These are phyloP conservation scores for Metschnikowia vanudenii DNA, from an alignment of 805 yeast species.

Conservation along the genomic window DNA sequence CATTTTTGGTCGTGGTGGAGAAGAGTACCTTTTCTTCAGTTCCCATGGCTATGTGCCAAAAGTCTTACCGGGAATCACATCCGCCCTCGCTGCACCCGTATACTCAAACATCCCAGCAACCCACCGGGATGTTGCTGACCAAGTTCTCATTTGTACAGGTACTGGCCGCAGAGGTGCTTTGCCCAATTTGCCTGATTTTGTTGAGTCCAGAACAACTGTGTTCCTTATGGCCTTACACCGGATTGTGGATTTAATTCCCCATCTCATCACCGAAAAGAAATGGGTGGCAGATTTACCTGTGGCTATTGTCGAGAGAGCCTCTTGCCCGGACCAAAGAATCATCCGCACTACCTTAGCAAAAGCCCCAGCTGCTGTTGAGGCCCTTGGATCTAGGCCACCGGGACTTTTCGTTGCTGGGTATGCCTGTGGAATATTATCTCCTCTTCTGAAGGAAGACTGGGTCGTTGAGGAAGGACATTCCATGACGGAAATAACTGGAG, in stretches of 20 bases:
- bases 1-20: conserved; percentile 95
- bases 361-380: conserved; percentile 70
- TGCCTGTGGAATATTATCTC: conserved; percentile 59
- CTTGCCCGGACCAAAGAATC: conserved; percentile 89
- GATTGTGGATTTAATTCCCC: conserved; percentile 53
- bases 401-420: conserved; percentile 82
- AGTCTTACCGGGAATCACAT: conserved; percentile 85
- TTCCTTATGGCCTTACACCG: conserved; percentile 90
- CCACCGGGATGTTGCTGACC: conserved; percentile 89
- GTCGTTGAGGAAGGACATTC: conserved; percentile 46
- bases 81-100: conserved; percentile 86
- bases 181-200: conserved; percentile 76
- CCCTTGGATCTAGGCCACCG: conserved; percentile 87
- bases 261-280: conserved; percentile 38
- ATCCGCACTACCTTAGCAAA: conserved; percentile 68
- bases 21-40: conserved; percentile 72
- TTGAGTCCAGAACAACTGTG: conserved; percentile 71
- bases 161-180: conserved; percentile 85
- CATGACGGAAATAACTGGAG: conserved; percentile 12
- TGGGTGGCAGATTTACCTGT: conserved; percentile 79
- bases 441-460: conserved; percentile 33
- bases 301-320: conserved; percentile 85
- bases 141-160: conserved; percentile 90
- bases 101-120: conserved; percentile 85
- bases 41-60: conserved; percentile 65